These are phyloP conservation scores for Myxozyma geophila DNA, from an alignment of 805 yeast genomes.

Conservation along the genomic window DNA sequence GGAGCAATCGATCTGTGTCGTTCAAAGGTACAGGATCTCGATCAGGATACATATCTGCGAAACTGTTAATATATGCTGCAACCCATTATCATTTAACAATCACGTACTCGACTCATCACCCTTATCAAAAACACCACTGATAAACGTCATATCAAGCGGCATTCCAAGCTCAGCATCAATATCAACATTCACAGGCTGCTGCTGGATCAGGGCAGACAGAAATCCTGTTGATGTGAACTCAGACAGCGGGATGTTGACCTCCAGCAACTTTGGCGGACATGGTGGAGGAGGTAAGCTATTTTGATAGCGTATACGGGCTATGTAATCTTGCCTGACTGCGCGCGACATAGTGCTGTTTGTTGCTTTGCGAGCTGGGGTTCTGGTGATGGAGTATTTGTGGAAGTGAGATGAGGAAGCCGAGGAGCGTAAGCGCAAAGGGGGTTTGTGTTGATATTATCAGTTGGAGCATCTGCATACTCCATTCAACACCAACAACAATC, in stretches of 20 bases:
- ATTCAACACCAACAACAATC: no score
- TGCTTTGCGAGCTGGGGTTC: neutral
- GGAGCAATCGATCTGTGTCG: conserved; percentile 56
- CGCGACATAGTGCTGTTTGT: conserved; percentile 28
- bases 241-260: conserved; percentile 55
- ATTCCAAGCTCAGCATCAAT: conserved; percentile 64
- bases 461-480: no score
- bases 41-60: conserved; percentile 29
- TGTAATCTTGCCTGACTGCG: conserved; percentile 47
- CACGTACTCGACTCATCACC: conserved; percentile 51
- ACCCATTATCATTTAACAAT: neutral
- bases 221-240: conserved; percentile 58
- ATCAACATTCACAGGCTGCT: conserved; percentile 66
- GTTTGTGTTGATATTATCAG: no score
- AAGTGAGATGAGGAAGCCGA: neutral
- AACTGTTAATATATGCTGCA: neutral
- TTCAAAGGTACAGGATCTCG: conserved; percentile 26
- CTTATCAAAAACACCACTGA: conserved; percentile 70
- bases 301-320: conserved; percentile 77
- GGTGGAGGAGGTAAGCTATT: conserved; percentile 94
- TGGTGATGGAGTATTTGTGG: neutral
- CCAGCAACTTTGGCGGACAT: conserved; percentile 81
- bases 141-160: conserved; percentile 70
- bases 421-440: no score
- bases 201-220: conserved; percentile 74